A percentile compares a stretch with the other conserved stretches of the same genome.
These are phyloP conservation scores for Crithidia acanthocephali DNA, from an alignment of 208 protist species.

Conservation along the genomic window DNA sequence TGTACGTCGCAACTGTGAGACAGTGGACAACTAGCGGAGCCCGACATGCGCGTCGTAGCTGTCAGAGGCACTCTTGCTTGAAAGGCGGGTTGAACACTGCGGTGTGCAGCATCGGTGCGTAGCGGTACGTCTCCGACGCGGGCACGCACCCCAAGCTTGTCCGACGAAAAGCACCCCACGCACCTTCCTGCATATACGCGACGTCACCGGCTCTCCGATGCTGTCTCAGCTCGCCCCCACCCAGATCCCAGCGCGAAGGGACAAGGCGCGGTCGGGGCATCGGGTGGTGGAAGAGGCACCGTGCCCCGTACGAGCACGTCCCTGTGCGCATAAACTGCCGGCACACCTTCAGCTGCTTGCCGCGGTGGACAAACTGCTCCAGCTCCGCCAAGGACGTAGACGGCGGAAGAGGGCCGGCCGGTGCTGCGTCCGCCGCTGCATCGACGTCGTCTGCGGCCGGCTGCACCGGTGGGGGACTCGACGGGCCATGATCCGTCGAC, in stretches of 20 bases:
- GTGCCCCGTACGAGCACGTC: constrained; percentile 70
- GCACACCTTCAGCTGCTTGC: constrained; percentile 60
- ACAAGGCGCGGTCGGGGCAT: no score
- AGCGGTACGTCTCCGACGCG: no score
- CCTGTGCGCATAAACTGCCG: constrained; percentile 63
- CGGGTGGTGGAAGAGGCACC: constrained; percentile 81
- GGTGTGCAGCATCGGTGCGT: no score
- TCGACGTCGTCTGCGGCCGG: background rate
- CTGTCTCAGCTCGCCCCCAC: background rate
- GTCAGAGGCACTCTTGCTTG: no score
- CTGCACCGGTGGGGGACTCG: background rate
- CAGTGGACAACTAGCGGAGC: no score
- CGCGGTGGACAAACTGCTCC: constrained; percentile 19
- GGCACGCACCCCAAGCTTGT: no score
- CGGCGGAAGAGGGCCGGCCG: background rate
- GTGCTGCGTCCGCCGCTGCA: constrained; percentile 1
- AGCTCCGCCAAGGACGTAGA: constrained; percentile 17
- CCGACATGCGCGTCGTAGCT: no score
- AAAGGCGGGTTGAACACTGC: no score
- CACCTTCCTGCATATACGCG: no score
- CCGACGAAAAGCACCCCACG: no score
- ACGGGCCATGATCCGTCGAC: background rate
- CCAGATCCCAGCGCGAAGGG: background rate
- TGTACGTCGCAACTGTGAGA: no score
- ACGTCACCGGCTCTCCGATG: no score